These are phyloP conservation scores for Ogataea sp. DNA, from an alignment of 805 yeast species.

Conservation along the genomic window DNA sequence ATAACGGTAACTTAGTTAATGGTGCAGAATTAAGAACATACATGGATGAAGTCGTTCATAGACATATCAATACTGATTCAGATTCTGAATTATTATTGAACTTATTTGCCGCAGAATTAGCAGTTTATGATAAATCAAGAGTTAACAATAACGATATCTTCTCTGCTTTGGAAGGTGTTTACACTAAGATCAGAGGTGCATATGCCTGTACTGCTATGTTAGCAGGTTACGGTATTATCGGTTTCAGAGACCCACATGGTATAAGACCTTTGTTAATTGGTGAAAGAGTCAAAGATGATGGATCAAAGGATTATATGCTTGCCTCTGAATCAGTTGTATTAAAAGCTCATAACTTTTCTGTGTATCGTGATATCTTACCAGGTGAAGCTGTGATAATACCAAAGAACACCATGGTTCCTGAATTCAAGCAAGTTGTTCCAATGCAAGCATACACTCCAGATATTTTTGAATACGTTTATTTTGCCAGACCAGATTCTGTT, in stretches of 20 bases:
- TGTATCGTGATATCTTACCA: constrained; percentile 76
- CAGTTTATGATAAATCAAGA: constrained; percentile 85
- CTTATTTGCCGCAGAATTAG: constrained; percentile 86
- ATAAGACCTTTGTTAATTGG: constrained; percentile 88
- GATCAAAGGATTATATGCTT: constrained; percentile 80
- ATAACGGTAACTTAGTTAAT: constrained; percentile 93
- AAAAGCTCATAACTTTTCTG: constrained; percentile 81
- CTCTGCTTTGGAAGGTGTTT: constrained; percentile 77
- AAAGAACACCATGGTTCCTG: constrained; percentile 63
- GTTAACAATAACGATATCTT: constrained; percentile 87
- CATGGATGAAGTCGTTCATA: constrained; percentile 89
- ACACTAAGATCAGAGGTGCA: constrained; percentile 83
- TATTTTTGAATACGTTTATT: constrained; percentile 93
- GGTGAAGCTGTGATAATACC: constrained; percentile 96
- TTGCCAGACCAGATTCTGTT: constrained; percentile 96
- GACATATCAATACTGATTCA: constrained; percentile 95
- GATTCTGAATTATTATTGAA: constrained; percentile 89
- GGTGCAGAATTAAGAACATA: constrained; percentile 67
- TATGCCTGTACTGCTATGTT: constrained; percentile 92
- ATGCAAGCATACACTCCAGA: constrained; percentile 83
- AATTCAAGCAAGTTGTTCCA: constrained; percentile 79
- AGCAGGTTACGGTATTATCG: constrained; percentile 93
- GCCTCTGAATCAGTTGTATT: constrained; percentile 94
- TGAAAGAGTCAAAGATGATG: constrained; percentile 63
- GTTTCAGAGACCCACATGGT: constrained; percentile 96